phyloP scores from a whole-genome alignment of 2,329 filamentous ascomycete species.

The Pyrenophora tritici-repentis region DNA sequence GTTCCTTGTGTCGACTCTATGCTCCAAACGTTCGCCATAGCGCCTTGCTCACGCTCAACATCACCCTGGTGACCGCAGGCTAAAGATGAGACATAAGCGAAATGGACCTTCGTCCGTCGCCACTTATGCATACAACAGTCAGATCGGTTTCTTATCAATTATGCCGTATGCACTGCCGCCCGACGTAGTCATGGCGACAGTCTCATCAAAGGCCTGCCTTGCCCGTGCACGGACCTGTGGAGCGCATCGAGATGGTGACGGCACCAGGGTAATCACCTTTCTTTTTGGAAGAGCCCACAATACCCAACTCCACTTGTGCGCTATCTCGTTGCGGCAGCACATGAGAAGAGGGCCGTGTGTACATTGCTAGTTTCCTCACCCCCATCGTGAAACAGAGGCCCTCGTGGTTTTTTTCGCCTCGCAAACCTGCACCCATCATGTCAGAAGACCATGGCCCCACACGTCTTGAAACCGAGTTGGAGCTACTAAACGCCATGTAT shows the following conservation, averaged over 20 bases:
- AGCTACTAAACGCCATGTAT: constrained; percentile 53
- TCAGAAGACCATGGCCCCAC: constrained; percentile 11
- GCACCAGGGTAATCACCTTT: constrained; percentile 1
- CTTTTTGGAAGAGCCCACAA: background rate
- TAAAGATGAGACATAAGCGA: constrained; percentile 17
- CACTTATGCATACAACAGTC: constrained; percentile 8
- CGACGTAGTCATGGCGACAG: constrained; percentile 2
- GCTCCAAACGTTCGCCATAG: background rate
- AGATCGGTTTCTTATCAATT: constrained; percentile 6
- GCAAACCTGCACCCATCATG: constrained; percentile 9
- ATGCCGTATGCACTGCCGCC: constrained; percentile 3
- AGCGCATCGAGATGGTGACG: constrained; percentile 7
- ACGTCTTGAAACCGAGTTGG: constrained; percentile 46
- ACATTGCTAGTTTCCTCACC: background rate
- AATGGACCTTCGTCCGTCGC: constrained; percentile 6
- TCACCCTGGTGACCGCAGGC: constrained; percentile 9
- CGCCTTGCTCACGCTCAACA: background rate
- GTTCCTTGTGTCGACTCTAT: background rate
- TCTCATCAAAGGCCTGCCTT: background rate
- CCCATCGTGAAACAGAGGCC: background rate
- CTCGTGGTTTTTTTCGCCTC: background rate
- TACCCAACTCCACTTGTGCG: constrained; percentile 6
- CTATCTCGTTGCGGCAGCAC: background rate
- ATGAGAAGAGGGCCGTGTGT: background rate
- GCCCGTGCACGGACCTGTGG: constrained; percentile 3